Conservation (phyloP, 495 filamentous ascomycete species). For the Parathielavia appendiculata region DNA sequence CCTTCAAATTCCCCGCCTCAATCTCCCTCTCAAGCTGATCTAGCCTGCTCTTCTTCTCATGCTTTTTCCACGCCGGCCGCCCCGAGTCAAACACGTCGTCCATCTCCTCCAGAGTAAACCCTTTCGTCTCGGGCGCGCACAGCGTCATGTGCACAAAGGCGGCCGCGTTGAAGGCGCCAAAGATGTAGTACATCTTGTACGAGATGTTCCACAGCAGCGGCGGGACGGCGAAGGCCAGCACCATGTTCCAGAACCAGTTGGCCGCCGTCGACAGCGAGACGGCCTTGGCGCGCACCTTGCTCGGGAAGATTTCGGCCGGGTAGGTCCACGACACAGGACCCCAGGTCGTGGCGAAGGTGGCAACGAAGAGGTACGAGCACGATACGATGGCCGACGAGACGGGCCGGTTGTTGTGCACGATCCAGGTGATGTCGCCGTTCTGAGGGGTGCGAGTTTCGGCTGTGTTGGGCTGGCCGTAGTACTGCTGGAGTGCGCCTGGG, state of each 20-base stretch:
- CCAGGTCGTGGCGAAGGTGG: slow-evolving; percentile 71
- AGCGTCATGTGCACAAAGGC: slow-evolving; percentile 67
- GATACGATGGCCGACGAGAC: slow-evolving; percentile 54
- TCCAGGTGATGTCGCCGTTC: slow-evolving; percentile 52
- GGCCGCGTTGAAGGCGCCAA: slow-evolving; percentile 63
- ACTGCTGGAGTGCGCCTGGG: slow-evolving; percentile 52
- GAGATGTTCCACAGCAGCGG: slow-evolving; percentile 51
- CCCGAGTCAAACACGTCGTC: slow-evolving; percentile 56
- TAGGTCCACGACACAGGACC: slow-evolving; percentile 81
- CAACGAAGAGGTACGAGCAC: slow-evolving; percentile 69
- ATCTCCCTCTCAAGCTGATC: slow-evolving; percentile 49
- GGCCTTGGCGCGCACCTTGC: slow-evolving; percentile 64
- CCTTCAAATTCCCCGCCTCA: slow-evolving; percentile 46
- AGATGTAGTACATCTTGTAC: slow-evolving; percentile 61
- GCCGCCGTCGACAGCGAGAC: slow-evolving; percentile 62
- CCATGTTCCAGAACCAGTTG: slow-evolving; percentile 67
- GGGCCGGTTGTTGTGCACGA: slow-evolving; percentile 45
- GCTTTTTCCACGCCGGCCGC: slow-evolving; percentile 44
- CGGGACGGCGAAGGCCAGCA: slow-evolving; percentile 61
- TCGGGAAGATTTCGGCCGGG: slow-evolving; percentile 71
- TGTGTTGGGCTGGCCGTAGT: slow-evolving; percentile 51
- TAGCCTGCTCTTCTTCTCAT: slow-evolving; percentile 40
- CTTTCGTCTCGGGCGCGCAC: slow-evolving; percentile 74
- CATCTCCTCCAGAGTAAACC: slow-evolving; percentile 66
- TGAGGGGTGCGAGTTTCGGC: slow-evolving; percentile 30